Percentiles rank a stretch among this genome's conserved stretches.
Evolutionary conservation across 257 asterid genomes (phyloP).

Genomic region (Solanum medicagineum): DNA sequence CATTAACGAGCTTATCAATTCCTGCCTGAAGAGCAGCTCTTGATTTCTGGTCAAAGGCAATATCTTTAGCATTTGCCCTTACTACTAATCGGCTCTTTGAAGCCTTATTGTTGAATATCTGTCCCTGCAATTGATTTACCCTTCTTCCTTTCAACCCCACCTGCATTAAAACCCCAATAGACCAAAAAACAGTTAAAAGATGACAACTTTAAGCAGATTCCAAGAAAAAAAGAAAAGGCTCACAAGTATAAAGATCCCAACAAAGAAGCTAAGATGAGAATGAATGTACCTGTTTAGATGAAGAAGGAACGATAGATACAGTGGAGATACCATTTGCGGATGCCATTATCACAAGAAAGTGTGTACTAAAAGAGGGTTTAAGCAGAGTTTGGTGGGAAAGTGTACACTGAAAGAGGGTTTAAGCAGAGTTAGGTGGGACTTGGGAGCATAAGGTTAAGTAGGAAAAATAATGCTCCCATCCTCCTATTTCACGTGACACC

Average conservation of each 20-base stretch:
- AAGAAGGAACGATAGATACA: constrained; percentile 48
- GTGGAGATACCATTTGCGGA: constrained; percentile 81
- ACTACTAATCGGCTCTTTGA: constrained; percentile 54
- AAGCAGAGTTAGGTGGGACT: not conserved
- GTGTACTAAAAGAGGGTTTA: not conserved
- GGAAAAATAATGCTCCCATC: not conserved
- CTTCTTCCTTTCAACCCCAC: constrained; percentile 45
- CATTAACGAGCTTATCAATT: constrained; percentile 88
- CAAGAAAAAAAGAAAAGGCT: not conserved
- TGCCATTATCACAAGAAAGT: constrained; percentile 37
- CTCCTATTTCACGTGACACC: fast-evolving
- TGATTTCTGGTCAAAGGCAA: constrained; percentile 81
- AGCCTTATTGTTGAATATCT: constrained; percentile 37
- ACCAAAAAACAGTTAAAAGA: not conserved
- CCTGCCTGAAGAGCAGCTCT: constrained; percentile 90
- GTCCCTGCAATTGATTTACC: constrained; percentile 52
- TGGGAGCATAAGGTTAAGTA: not conserved
- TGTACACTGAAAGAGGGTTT: not conserved
- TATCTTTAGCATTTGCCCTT: constrained; percentile 83
- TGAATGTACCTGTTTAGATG: constrained; percentile 37
- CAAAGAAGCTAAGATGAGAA: not conserved
- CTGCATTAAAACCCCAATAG: constrained; percentile 16
- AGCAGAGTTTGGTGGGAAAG: not conserved
- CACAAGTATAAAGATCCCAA: not conserved
- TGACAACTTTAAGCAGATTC: not conserved